These are phyloP conservation scores for Diplodia sapinea DNA, from an alignment of 2,329 filamentous ascomycete genomes.

Conservation along the genomic window DNA sequence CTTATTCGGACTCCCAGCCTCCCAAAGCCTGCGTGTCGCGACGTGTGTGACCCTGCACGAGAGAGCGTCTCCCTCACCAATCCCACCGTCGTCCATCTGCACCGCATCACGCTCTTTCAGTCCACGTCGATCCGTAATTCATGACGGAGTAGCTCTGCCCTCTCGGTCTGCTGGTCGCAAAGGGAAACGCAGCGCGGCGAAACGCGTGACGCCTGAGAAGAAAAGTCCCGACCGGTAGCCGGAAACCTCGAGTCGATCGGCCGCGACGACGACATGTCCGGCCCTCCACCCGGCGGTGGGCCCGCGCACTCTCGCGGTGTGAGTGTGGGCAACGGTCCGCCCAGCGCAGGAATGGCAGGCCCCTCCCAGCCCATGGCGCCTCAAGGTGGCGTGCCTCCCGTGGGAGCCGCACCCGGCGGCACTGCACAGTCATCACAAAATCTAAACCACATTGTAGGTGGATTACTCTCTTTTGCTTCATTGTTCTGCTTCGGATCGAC, in stretches of 20 bases:
- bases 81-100: slow-evolving; percentile 2
- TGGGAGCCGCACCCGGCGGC: slow-evolving; percentile 53
- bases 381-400: slow-evolving; percentile 55
- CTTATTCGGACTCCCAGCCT: slow-evolving; percentile 24
- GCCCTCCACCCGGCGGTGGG: slow-evolving; percentile 43
- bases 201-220: slow-evolving; percentile 36
- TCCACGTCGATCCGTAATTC: neutral
- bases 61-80: neutral
- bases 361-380: slow-evolving; percentile 54
- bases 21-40: slow-evolving; percentile 8
- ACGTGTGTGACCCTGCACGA: slow-evolving; percentile 11
- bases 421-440: slow-evolving; percentile 78
- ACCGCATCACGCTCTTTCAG: neutral
- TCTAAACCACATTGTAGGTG: slow-evolving; percentile 90
- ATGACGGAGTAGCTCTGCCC: neutral
- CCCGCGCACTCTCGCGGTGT: slow-evolving; percentile 44
- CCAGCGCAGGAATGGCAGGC: slow-evolving; percentile 45
- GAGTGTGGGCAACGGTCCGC: slow-evolving; percentile 53
- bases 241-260: slow-evolving; percentile 37
- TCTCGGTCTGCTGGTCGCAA: slow-evolving; percentile 8
- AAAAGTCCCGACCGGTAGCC: slow-evolving; percentile 8
- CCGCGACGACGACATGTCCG: slow-evolving; percentile 41
- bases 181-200: slow-evolving; percentile 36
- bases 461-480: slow-evolving; percentile 13
- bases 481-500: neutral